phyloP scores from a whole-genome alignment of 306 rosid species.

The Ammopiptanthus mongolicus region DNA sequence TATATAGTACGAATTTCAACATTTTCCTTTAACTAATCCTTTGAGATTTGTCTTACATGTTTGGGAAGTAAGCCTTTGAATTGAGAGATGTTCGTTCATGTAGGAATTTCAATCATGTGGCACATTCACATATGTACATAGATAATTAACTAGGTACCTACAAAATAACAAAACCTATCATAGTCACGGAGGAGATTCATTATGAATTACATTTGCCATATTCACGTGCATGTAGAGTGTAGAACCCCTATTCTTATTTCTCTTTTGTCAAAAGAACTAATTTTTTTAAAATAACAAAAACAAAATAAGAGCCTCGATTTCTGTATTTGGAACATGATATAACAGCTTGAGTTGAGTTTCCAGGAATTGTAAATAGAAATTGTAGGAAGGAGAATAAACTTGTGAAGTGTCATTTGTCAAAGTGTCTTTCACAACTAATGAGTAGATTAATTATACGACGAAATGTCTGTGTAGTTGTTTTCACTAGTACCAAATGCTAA shows the following conservation, averaged over 20 bases:
- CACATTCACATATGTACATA: not conserved
- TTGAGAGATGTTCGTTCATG: not conserved
- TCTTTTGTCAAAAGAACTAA: conserved; percentile 6
- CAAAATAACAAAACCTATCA: conserved; percentile 11
- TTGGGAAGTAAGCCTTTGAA: not conserved
- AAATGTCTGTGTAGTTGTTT: conserved; percentile 38
- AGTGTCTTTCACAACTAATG: conserved; percentile 14
- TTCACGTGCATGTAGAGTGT: conserved; percentile 25
- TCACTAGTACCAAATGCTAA: conserved; percentile 19
- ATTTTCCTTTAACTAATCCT: not conserved
- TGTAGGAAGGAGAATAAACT: conserved; percentile 4
- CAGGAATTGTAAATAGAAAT: not conserved
- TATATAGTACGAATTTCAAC: no score
- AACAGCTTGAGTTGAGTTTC: not conserved
- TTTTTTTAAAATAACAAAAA: not conserved
- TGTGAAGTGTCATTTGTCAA: conserved; percentile 37
- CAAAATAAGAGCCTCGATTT: not conserved
- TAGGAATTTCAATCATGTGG: not conserved
- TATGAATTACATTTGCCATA: not conserved
- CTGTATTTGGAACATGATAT: conserved; percentile 1
- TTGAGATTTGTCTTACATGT: not conserved
- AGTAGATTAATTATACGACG: conserved; percentile 25
- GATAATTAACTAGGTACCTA: not conserved
- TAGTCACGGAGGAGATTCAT: conserved; percentile 17
- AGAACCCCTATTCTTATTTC: not conserved